Evolutionary conservation across 2,329 filamentous ascomycete species (phyloP), one percentile per base, ranked within the genome.

Genomic region (Fusarium setosum): DNA sequence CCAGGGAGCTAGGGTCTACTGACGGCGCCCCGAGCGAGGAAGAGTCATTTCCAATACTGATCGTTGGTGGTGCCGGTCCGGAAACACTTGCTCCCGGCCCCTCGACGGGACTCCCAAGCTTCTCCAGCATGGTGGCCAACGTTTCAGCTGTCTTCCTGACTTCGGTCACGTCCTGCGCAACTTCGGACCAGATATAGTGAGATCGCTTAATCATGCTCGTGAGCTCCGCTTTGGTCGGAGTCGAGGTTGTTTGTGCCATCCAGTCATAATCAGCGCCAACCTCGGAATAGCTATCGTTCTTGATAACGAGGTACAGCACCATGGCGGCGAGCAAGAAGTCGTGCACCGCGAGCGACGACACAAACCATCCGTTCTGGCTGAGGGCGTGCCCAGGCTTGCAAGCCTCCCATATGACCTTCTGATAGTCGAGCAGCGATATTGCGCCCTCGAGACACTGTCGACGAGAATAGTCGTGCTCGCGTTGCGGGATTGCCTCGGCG

Each of bases 291-390:
- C 72, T 73, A 18, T 80, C 76, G 69, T 80, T 82, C 63, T 82
- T 80, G 21, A 83, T 71, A 17, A 83, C 75, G 17, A 90, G 75
- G 61, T 86, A 89, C 4, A 90, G 69, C 13, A 90, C 81, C 82
- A 88, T 87, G 54, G 85, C 83, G 0, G 87, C 87, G 3, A 90
- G 80, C 50, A 90, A 76, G 49, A 87, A 90, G 70, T 90, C 88
- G 49, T 89, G 86, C 50, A 86, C 81, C 11, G 84, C 82, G 5
- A 90, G 75, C 1, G 84, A 85, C 4, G 83, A 84, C 18, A 88
- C 73, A 66, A 89, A 88, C 84, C 86, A 89, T 6, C 82, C 80
- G 34, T 84, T 81, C 26, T 80, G 77, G 61, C 80, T 77, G 13
- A 90, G 74, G 23, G 85, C 77, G 6, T 84, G 84, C 1, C 86